These are phyloP conservation scores for Piloderma croceum DNA, from an alignment of 768 basidiomycete species.

Conservation along the genomic window DNA sequence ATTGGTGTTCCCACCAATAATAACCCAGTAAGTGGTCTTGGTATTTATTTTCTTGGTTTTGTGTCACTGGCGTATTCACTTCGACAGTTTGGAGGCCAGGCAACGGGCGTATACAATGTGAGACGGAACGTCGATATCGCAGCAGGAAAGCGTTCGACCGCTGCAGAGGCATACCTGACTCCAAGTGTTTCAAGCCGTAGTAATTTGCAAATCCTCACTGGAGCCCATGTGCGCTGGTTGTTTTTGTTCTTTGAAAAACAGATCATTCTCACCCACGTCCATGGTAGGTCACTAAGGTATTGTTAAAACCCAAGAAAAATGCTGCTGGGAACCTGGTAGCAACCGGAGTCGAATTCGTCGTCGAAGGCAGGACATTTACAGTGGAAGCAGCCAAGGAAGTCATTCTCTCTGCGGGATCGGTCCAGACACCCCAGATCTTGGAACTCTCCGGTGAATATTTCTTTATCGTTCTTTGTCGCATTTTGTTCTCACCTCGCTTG, in stretches of 20 bases:
- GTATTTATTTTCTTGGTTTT: too few species aligned
- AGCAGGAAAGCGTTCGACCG: conserved; percentile 4
- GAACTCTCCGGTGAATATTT: conserved; percentile 16
- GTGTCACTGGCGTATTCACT: too few species aligned
- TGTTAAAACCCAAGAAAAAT: too few species aligned
- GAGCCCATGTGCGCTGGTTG: conserved; percentile 25
- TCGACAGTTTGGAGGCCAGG: too few species aligned
- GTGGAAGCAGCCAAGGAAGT: conserved; percentile 15
- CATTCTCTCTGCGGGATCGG: conserved; percentile 20
- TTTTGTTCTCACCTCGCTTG: neutral
- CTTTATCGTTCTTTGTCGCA: neutral
- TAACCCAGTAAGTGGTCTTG: too few species aligned
- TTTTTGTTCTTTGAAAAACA: too few species aligned
- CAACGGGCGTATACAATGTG: conserved; percentile 2
- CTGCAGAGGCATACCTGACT: conserved; percentile 13
- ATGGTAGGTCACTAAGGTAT: too few species aligned
- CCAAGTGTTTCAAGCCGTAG: conserved; percentile 12
- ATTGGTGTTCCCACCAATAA: too few species aligned
- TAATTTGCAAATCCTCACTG: conserved; percentile 30
- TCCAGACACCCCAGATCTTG: conserved; percentile 22
- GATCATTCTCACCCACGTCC: too few species aligned
- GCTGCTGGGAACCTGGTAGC: too few species aligned
- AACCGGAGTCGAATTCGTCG: conserved; percentile 10
- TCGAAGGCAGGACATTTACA: conserved; percentile 4
- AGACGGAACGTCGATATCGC: neutral